Conservation (phyloP, 2,329 filamentous ascomycete genomes). For the Stemphylium beticola region DNA sequence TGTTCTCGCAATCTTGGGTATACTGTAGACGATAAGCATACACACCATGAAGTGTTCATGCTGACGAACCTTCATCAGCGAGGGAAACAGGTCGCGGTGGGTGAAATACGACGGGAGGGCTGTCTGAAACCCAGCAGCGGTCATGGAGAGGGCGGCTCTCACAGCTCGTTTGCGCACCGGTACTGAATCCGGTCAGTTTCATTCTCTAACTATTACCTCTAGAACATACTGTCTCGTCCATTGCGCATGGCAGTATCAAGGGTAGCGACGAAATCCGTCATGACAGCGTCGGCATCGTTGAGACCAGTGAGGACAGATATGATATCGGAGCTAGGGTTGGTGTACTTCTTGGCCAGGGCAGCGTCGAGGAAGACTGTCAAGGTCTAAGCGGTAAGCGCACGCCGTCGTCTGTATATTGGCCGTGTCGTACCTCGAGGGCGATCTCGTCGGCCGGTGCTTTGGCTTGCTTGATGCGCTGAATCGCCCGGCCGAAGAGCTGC, state of each 20-base stretch:
- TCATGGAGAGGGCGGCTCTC: conserved; percentile 79
- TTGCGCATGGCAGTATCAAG: conserved; percentile 84
- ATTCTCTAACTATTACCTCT: neutral
- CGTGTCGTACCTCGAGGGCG: conserved; percentile 78
- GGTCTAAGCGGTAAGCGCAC: conserved; percentile 68
- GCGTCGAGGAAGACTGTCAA: conserved; percentile 85
- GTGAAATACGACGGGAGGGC: conserved; percentile 94
- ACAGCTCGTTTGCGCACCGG: conserved; percentile 80
- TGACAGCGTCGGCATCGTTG: conserved; percentile 83
- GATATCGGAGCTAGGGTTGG: conserved; percentile 92
- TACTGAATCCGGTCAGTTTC: conserved; percentile 57
- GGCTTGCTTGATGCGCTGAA: conserved; percentile 69
- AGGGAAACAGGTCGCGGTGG: conserved; percentile 90
- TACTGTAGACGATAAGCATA: conserved; percentile 60
- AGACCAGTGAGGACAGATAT: conserved; percentile 89
- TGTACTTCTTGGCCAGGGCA: conserved; percentile 86
- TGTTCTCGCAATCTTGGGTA: conserved; percentile 76
- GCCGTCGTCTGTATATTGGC: conserved; percentile 5
- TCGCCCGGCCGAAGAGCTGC: conserved; percentile 77
- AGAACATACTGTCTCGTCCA: conserved; percentile 69
- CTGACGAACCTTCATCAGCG: conserved; percentile 80
- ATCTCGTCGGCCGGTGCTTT: conserved; percentile 71
- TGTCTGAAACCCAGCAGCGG: conserved; percentile 94
- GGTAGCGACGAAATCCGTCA: conserved; percentile 84
- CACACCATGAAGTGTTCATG: neutral